These are phyloP conservation scores for Podochytrium sp. DNA, from an alignment of 192 early-diverging fungal genomes.

Conservation along the genomic window DNA sequence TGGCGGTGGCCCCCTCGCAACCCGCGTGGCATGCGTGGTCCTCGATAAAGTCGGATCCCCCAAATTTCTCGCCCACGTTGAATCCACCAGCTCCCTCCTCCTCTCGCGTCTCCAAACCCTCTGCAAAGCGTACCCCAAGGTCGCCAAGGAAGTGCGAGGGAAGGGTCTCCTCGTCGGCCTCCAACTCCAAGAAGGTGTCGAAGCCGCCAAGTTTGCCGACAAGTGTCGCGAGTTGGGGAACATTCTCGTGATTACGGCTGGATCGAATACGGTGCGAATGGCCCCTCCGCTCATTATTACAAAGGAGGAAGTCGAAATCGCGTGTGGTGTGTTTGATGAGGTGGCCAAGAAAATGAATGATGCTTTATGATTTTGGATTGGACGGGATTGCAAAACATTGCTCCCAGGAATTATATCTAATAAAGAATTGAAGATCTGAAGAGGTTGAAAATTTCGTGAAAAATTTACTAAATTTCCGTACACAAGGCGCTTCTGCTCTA, in stretches of 20 bases:
- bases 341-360: slow-evolving; percentile 48
- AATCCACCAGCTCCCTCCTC: slow-evolving; percentile 67
- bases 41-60: slow-evolving; percentile 69
- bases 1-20: slow-evolving; percentile 93
- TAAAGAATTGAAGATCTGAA: no score
- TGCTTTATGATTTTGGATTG: neutral
- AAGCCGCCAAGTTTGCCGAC: slow-evolving; percentile 62
- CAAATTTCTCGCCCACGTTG: slow-evolving; percentile 75
- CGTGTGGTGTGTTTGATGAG: slow-evolving; percentile 72
- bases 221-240: slow-evolving; percentile 77
- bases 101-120: slow-evolving; percentile 38
- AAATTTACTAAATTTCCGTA: no score
- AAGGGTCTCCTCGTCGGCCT: slow-evolving; percentile 87
- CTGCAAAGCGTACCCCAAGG: slow-evolving; percentile 45
- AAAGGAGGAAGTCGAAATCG: slow-evolving; percentile 77
- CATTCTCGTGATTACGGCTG: slow-evolving; percentile 85
- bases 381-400: no score
- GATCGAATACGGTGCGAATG: slow-evolving; percentile 87
- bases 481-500: no score
- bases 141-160: slow-evolving; percentile 81
- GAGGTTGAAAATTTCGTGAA: no score
- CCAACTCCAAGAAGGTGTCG: slow-evolving; percentile 50
- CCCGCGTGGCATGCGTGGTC: slow-evolving; percentile 80
- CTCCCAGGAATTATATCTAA: no score
- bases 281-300: slow-evolving; percentile 87